Conservation (phyloP, 2,329 filamentous ascomycete genomes). For the Scedosporium aurantiacum region DNA sequence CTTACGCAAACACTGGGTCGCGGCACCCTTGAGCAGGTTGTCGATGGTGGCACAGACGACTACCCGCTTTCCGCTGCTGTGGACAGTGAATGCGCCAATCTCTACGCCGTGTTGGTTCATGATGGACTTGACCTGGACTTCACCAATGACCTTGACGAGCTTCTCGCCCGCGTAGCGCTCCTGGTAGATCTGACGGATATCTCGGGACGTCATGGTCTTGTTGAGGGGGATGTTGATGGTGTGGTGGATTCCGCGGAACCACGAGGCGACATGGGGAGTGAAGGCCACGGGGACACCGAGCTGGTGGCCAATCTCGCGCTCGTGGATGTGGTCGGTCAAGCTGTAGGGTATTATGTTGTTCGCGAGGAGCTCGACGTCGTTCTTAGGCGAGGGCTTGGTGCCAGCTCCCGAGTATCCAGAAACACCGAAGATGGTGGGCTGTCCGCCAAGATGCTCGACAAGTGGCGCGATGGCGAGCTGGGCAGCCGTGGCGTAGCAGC, state of each 20-base stretch:
- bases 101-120: slow-evolving; percentile 78
- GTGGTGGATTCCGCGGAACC: slow-evolving; percentile 93
- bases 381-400: slow-evolving; percentile 89
- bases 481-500: slow-evolving; percentile 89
- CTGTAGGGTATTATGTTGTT: slow-evolving; percentile 89
- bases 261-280: slow-evolving; percentile 87
- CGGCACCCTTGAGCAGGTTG: slow-evolving; percentile 86
- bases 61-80: slow-evolving; percentile 77
- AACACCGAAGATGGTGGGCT: slow-evolving; percentile 79
- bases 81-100: slow-evolving; percentile 91
- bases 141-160: slow-evolving; percentile 83
- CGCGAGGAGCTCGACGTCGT: slow-evolving; percentile 70
- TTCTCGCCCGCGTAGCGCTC: slow-evolving; percentile 93
- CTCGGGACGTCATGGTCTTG: slow-evolving; percentile 76
- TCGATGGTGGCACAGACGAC: slow-evolving; percentile 94
- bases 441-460: slow-evolving; percentile 61
- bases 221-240: slow-evolving; percentile 84
- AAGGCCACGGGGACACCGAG: slow-evolving; percentile 69
- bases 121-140: slow-evolving; percentile 77
- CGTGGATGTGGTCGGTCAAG: slow-evolving; percentile 88
- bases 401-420: slow-evolving; percentile 92
- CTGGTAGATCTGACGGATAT: slow-evolving; percentile 90
- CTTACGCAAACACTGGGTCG: slow-evolving; percentile 84
- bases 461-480: slow-evolving; percentile 82
- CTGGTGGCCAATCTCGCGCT: slow-evolving; percentile 76